phyloP scores from a whole-genome alignment of 208 protist species.

The Trypanosoma cruzi region DNA sequence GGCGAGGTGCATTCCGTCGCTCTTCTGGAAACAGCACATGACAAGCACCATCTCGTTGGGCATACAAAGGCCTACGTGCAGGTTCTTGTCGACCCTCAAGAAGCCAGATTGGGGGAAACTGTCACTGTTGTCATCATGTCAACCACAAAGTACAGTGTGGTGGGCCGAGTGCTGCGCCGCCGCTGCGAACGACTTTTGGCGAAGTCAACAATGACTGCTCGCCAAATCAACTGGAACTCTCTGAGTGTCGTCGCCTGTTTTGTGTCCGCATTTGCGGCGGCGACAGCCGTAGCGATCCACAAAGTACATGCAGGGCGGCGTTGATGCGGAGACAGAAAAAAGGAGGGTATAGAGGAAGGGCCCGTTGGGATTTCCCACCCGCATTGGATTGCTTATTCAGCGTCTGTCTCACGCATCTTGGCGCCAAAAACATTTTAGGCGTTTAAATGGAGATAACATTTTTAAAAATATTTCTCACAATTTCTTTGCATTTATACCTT shows the following conservation, averaged over 20 bases:
- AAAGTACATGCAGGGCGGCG: not conserved
- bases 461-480: not conserved
- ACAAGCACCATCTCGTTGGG: slow-evolving; percentile 61
- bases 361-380: not conserved
- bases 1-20: slow-evolving; percentile 41
- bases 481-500: not conserved
- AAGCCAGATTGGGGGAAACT: slow-evolving; percentile 35
- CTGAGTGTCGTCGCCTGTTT: not conserved
- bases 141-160: slow-evolving; percentile 39
- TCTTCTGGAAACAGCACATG: slow-evolving; percentile 54
- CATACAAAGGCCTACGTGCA: slow-evolving; percentile 69
- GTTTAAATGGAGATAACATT: slow-evolving; percentile 2
- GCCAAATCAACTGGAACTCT: not conserved
- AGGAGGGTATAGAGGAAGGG: not conserved
- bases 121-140: slow-evolving; percentile 34
- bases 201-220: not conserved
- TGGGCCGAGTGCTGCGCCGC: slow-evolving; percentile 24
- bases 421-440: not conserved
- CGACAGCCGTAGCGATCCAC: not conserved
- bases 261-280: not conserved
- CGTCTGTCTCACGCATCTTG: too few relatives aligned
- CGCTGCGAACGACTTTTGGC: slow-evolving; percentile 8
- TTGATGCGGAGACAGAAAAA: not conserved
- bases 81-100: slow-evolving; percentile 48
- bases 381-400: not conserved